Evolutionary conservation across 495 filamentous ascomycete species (phyloP), one percentile per base, ranked within the genome.

Genomic region (Collariella sp.): DNA sequence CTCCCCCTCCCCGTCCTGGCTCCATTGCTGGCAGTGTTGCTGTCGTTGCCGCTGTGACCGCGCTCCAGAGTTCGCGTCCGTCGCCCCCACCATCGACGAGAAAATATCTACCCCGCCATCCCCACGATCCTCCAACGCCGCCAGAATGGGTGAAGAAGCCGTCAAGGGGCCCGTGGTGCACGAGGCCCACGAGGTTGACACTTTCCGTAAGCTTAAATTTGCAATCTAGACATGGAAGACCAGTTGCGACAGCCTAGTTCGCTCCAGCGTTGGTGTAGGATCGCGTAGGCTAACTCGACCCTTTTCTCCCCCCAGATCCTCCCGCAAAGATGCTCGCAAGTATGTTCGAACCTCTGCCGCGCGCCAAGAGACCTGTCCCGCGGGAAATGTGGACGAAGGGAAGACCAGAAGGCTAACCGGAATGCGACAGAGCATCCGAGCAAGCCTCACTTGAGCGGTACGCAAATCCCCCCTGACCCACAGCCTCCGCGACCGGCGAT

Each of bases 151-250:
- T 65, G 83, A 86, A 69, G 67, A 43, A 50, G 72, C 79, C 49
- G 74, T 76, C 57, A 79, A 80, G 67, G 72, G 76, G 65, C 74
- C 81, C 4, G 88, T 90, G 72, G 89, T 94, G 55, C 77, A 77
- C 44, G 89, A 95, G 75, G 86, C 89, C 62, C 88, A 93, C 70
- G 75, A 87, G 66, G 87, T 89, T 59, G 83, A 90, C 70, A 95
- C 87, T 15, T 93, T 81, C 74, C 84, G 88, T 81, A 59, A 63
- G 63, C 51, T 39, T 11, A 12, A 9, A 29, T 39, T 24, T 5
- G 7, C 60, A n/a, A 50, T 59, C 50, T 40, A 55, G 53, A 57
- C 42, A 29, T 1, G n/a, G 6, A 2, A 11, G 5, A 22, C 15
- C 18, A 9, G 23, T 1, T 13, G 36, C 29, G 26, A 16, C 11